Conservation (phyloP, 805 yeast genomes). For the Metschnikowia lunata region DNA sequence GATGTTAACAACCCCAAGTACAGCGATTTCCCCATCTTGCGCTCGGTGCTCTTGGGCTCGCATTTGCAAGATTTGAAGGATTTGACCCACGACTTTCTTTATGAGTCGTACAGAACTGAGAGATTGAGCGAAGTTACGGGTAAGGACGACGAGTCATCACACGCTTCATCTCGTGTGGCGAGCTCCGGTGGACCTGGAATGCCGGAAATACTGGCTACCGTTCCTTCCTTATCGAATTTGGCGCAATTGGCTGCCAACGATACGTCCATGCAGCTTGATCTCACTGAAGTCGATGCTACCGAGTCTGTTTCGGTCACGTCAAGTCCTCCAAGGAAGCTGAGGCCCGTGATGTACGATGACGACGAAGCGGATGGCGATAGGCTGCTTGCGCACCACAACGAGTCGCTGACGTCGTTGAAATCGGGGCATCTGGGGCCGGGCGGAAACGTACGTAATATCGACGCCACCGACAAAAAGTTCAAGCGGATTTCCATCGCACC, state of each 20-base stretch:
- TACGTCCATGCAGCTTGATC: constrained; percentile 10
- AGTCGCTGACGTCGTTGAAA: constrained; percentile 28
- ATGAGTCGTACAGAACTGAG: constrained; percentile 78
- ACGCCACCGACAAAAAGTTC: constrained; percentile 27
- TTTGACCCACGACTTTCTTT: constrained; percentile 68
- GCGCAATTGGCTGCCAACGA: constrained; percentile 43
- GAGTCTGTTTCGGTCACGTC: constrained; percentile 22
- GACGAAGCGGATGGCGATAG: constrained; percentile 16
- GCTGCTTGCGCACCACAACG: constrained; percentile 20
- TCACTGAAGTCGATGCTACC: constrained; percentile 2
- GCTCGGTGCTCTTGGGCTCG: constrained; percentile 73
- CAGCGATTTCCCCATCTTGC: constrained; percentile 54
- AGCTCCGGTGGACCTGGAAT: constrained; percentile 17
- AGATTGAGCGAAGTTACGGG: constrained; percentile 60
- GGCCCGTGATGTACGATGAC: constrained; percentile 36
- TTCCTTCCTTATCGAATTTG: constrained; percentile 60
- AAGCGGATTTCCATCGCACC: constrained; percentile 44
- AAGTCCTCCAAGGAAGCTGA: constrained; percentile 20
- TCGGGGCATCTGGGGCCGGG: constrained; percentile 23
- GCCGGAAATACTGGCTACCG: constrained; percentile 15
- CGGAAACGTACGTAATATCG: constrained; percentile 7
- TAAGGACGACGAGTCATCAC: constrained; percentile 23
- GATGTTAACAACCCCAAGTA: constrained; percentile 50
- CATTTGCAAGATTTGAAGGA: constrained; percentile 80
- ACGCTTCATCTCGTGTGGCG: constrained; percentile 6